Evolutionary conservation across 495 filamentous ascomycete genomes (phyloP).

Genomic region (Aspergillus baeticus): DNA sequence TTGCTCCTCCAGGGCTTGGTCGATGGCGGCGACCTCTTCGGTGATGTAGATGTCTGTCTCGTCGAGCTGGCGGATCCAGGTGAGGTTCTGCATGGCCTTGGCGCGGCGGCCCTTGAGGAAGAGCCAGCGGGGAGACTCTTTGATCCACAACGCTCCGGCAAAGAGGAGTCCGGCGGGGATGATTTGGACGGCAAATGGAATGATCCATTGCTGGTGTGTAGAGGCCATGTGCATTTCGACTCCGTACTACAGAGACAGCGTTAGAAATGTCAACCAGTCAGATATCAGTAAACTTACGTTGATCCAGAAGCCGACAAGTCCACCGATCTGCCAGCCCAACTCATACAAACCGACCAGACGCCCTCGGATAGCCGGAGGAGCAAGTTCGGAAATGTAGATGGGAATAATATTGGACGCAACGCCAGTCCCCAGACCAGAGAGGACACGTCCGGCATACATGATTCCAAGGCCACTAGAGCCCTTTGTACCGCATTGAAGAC

Average conservation of each 20-base stretch:
- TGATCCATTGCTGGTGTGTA: slow-evolving; percentile 50
- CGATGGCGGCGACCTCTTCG: slow-evolving; percentile 63
- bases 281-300: slow-evolving; percentile 38
- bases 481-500: slow-evolving; percentile 61
- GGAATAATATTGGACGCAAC: slow-evolving; percentile 74
- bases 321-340: slow-evolving; percentile 70
- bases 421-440: slow-evolving; percentile 72
- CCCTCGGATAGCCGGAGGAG: slow-evolving; percentile 76
- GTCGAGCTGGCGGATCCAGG: slow-evolving; percentile 62
- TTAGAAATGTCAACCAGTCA: neutral
- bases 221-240: slow-evolving; percentile 32
- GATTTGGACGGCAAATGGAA: slow-evolving; percentile 56
- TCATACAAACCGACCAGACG: slow-evolving; percentile 75
- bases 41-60: slow-evolving; percentile 61
- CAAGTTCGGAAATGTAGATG: slow-evolving; percentile 76
- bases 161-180: slow-evolving; percentile 51
- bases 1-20: slow-evolving; percentile 58
- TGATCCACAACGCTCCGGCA: slow-evolving; percentile 45
- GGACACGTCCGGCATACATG: slow-evolving; percentile 67
- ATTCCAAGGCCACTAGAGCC: slow-evolving; percentile 56
- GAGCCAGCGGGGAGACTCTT: slow-evolving; percentile 59
- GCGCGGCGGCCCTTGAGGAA: slow-evolving; percentile 47
- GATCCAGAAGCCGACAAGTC: slow-evolving; percentile 73
- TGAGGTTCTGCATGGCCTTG: slow-evolving; percentile 56
- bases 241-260: slow-evolving; percentile 30